A percentile compares a stretch with the other conserved stretches of the same genome.
phyloP scores from a whole-genome alignment of 805 yeast genomes.

The Cyberlindnera mississippiensis region DNA sequence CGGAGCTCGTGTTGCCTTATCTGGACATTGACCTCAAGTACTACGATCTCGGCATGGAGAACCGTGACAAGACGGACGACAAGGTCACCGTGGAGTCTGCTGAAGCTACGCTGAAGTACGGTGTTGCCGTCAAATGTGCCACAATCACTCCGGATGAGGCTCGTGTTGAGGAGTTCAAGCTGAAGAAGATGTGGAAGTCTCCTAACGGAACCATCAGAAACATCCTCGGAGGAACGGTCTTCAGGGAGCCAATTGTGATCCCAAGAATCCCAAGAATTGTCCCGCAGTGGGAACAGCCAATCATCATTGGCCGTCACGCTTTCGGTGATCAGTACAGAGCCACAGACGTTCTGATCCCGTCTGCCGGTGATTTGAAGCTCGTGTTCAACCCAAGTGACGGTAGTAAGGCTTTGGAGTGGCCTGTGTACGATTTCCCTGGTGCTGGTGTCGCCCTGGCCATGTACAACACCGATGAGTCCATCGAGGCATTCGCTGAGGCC shows the following conservation, averaged over 20 bases:
- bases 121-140: constrained; percentile 96
- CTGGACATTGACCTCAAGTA: constrained; percentile 85
- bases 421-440: constrained; percentile 64
- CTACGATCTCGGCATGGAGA: constrained; percentile 83
- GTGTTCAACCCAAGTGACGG: constrained; percentile 72
- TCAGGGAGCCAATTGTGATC: constrained; percentile 94
- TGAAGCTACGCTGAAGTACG: constrained; percentile 78
- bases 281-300: constrained; percentile 92
- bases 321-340: constrained; percentile 97
- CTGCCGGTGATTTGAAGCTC: constrained; percentile 74
- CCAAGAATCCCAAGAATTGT: constrained; percentile 83
- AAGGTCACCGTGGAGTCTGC: constrained; percentile 89
- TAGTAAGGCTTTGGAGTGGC: constrained; percentile 46
- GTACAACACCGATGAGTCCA: constrained; percentile 95
- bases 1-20: constrained; percentile 79
- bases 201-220: constrained; percentile 98
- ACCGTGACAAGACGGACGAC: constrained; percentile 86
- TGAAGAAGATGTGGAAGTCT: constrained; percentile 96
- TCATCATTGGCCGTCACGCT: constrained; percentile 96
- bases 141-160: constrained; percentile 98
- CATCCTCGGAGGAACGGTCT: constrained; percentile 93
- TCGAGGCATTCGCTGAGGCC: constrained; percentile 86
- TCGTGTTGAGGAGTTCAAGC: constrained; percentile 82
- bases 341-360: constrained; percentile 75
- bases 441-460: constrained; percentile 81